Base-by-base conservation (phyloP, 345 rosid genomes). In the Linum tenue region DNA sequence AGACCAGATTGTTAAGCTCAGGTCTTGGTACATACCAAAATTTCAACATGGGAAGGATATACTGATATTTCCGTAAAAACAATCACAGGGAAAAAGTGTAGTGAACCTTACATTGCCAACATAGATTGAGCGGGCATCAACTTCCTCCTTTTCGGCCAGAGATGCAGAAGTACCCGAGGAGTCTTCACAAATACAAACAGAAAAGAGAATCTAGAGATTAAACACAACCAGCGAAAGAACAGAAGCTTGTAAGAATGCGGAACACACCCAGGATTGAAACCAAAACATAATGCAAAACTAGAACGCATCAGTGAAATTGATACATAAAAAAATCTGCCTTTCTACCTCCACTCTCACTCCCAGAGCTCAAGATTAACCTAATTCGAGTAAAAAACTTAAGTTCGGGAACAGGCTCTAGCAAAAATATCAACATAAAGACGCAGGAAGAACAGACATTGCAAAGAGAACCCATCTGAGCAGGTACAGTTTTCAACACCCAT, bases 121-220 rank as follows among this genome's bases (percentile, higher is more conserved):
- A 70, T 90, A 94, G 37, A 94, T 85, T 3, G 99, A 94, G 31
- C 99, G 95, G 0, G 95, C 12, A 84, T 94, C 99, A 63, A 90
- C 96, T 79, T 94, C 99, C 77, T 94, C 99, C 87, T 94, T 94
- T 79, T 90, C 97, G 69, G 95, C 96, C 55, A 79, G 70, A 56
- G 90, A 77, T 1, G 86, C 90, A 64, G 91, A 80, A 80, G 72
- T 78, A 71, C 80, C 61, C 5, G 96, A 74, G 59, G 96, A 69
- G 79, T 94, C 99, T 88, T 78, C 80, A 79, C 41, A 67, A 48
- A 77, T 60, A 69, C 48, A 62, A 73, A 74, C 12, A 50, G 41
- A 14, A 22, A 15, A 15, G 62, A 69, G 51, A 64, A 5, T 37
- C 16, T 5, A 14, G 69, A 67, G 37, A 3, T 64, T 65, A 4